Conservation (phyloP, 2,329 filamentous ascomycete species). For the Shiraia sp. region DNA sequence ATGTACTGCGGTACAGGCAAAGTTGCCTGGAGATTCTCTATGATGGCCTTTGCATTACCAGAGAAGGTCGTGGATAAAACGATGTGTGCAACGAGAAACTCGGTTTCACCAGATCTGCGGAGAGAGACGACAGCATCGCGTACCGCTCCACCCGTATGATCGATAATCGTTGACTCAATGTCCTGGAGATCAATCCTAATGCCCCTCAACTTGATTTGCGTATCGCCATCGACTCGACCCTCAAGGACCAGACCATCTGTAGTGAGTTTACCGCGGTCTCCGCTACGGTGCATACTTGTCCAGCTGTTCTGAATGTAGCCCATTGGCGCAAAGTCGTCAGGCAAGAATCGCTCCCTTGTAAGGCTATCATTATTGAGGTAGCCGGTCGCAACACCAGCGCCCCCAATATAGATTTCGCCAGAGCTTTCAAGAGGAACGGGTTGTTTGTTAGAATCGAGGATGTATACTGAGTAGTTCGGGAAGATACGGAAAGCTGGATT, state of each 20-base stretch:
- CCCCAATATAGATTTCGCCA: constrained; percentile 49
- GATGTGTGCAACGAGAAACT: constrained; percentile 5
- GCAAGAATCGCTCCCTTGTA: constrained; percentile 14
- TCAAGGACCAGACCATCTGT: constrained; percentile 40
- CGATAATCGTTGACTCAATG: constrained; percentile 44
- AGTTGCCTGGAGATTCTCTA: too few species aligned
- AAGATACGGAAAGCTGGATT: constrained; percentile 1
- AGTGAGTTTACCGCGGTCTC: constrained; percentile 45
- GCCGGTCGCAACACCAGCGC: constrained; percentile 38
- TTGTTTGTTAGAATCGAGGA: constrained; percentile 45
- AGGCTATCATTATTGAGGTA: constrained; percentile 35
- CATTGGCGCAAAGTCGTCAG: not conserved
- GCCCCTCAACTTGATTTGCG: constrained; percentile 53
- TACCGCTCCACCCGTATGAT: constrained; percentile 23
- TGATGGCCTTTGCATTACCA: too few species aligned
- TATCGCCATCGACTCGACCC: constrained; percentile 35
- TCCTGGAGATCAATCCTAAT: constrained; percentile 55
- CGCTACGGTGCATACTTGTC: constrained; percentile 44
- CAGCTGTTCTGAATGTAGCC: constrained; percentile 9
- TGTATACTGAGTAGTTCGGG: constrained; percentile 27
- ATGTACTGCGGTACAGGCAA: constrained; percentile 44
- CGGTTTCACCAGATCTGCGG: constrained; percentile 5
- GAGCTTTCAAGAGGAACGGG: constrained; percentile 46
- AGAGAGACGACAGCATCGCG: constrained; percentile 29
- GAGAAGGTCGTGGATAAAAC: too few species aligned